These are phyloP conservation scores for Rhododendron griersonianum DNA, from an alignment of 148 eudicot genomes.

Conservation along the genomic window DNA sequence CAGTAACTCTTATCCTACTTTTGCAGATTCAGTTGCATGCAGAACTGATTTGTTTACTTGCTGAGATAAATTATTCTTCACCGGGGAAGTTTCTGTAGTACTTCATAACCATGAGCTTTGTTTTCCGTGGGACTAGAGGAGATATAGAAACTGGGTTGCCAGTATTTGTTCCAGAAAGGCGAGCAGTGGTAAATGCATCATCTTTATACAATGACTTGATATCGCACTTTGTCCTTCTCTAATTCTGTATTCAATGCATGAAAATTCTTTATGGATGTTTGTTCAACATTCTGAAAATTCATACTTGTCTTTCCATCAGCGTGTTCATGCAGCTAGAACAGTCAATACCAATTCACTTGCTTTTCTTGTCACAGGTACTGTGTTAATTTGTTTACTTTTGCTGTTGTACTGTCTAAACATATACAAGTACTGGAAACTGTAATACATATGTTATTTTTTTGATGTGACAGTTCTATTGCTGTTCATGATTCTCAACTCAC, in stretches of 20 bases:
- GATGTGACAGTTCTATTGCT: constrained; percentile 69
- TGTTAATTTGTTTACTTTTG: background rate
- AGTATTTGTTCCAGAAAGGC: constrained; percentile 74
- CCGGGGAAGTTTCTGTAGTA: constrained; percentile 1
- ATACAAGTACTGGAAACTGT: background rate
- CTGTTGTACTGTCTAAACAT: background rate
- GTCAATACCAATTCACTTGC: constrained; percentile 85
- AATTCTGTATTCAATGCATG: background rate
- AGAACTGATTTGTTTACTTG: background rate
- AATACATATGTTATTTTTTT: constrained; percentile 9
- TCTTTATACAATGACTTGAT: background rate
- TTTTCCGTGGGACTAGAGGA: constrained; percentile 79
- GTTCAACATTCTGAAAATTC: background rate
- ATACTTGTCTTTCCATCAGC: constrained; percentile 37
- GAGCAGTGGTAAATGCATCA: constrained; percentile 53
- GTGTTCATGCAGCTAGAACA: constrained; percentile 76
- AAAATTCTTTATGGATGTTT: background rate
- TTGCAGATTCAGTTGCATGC: constrained; percentile 10
- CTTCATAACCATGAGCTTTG: constrained; percentile 73
- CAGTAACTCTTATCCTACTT: background rate
- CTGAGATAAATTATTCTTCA: background rate
- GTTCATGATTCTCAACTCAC: constrained; percentile 85
- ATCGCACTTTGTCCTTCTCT: background rate
- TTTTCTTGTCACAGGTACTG: constrained; percentile 83
- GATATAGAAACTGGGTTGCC: constrained; percentile 83